Conservation (phyloP, 208 protist species). For the Leishmania tarentolae region DNA sequence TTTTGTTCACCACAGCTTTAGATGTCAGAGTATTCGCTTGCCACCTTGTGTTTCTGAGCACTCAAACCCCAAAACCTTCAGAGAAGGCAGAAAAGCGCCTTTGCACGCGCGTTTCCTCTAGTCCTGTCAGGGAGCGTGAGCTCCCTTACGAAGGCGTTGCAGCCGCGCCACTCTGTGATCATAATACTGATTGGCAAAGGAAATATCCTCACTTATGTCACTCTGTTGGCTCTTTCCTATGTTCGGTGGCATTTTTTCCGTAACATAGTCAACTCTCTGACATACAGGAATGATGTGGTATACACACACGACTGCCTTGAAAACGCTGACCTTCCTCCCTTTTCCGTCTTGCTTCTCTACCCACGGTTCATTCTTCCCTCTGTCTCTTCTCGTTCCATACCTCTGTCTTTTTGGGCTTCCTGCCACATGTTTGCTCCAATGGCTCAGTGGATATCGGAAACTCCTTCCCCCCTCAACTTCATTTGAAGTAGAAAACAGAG, state of each 20-base stretch:
- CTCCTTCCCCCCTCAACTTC: not conserved
- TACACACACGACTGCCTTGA: not conserved
- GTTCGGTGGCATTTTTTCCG: not conserved
- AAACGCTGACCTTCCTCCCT: not conserved
- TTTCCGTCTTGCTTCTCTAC: not conserved
- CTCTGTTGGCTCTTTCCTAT: constrained; percentile 19
- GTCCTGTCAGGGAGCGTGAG: not conserved
- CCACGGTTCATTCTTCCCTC: not conserved
- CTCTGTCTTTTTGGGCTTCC: not conserved
- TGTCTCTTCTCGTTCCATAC: not conserved
- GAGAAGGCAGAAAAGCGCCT: constrained; percentile 5
- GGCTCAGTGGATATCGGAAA: not conserved
- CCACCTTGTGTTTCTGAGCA: constrained; percentile 6
- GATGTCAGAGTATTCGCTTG: constrained; percentile 4
- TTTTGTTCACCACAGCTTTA: not conserved
- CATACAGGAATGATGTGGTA: not conserved
- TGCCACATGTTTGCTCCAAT: not conserved
- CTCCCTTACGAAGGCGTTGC: not conserved
- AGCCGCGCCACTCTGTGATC: not conserved
- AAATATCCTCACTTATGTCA: not conserved
- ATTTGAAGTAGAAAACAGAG: constrained; percentile 3
- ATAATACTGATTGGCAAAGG: not conserved
- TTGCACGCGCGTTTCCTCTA: not conserved
- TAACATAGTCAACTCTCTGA: not conserved
- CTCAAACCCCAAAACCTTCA: not conserved